phyloP scores from a whole-genome alignment of 108 stramenopile genomes.

The Discostella stelligeroides region DNA sequence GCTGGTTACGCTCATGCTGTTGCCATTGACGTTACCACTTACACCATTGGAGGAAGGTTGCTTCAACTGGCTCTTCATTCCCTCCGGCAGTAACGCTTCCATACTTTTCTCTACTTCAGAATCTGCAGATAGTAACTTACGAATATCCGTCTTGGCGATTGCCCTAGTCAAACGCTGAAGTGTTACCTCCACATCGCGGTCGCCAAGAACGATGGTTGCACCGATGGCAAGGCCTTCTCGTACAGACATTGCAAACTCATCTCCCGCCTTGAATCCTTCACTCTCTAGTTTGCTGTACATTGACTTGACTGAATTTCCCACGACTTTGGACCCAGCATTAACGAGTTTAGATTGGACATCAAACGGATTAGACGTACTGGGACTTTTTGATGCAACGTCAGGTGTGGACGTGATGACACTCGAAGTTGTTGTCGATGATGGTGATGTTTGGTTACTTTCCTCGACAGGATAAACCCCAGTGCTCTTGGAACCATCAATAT shows the following conservation, averaged over 20 bases:
- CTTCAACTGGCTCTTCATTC: constrained; percentile 34
- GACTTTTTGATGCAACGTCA: neutral
- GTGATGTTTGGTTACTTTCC: neutral
- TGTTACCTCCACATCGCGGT: constrained; percentile 61
- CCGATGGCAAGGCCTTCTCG: constrained; percentile 50
- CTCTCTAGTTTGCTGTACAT: constrained; percentile 56
- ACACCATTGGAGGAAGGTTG: neutral
- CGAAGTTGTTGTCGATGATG: neutral
- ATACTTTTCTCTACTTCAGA: constrained; percentile 48
- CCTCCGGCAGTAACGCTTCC: constrained; percentile 37
- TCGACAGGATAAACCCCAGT: neutral
- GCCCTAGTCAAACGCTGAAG: constrained; percentile 45
- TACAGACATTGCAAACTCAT: constrained; percentile 52
- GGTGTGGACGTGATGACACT: constrained; percentile 24
- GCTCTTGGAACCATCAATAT: neutral
- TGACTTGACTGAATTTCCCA: constrained; percentile 42
- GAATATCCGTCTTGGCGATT: constrained; percentile 46
- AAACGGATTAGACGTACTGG: constrained; percentile 23
- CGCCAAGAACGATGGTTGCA: constrained; percentile 57
- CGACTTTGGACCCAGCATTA: constrained; percentile 42
- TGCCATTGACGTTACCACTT: neutral
- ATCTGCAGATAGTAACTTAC: constrained; percentile 36
- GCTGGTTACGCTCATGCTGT: constrained; percentile 2
- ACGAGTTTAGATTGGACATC: constrained; percentile 39
- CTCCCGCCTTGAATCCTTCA: constrained; percentile 60